Base-by-base conservation (phyloP, 495 filamentous ascomycete genomes). In the Podospora tetraspora region DNA sequence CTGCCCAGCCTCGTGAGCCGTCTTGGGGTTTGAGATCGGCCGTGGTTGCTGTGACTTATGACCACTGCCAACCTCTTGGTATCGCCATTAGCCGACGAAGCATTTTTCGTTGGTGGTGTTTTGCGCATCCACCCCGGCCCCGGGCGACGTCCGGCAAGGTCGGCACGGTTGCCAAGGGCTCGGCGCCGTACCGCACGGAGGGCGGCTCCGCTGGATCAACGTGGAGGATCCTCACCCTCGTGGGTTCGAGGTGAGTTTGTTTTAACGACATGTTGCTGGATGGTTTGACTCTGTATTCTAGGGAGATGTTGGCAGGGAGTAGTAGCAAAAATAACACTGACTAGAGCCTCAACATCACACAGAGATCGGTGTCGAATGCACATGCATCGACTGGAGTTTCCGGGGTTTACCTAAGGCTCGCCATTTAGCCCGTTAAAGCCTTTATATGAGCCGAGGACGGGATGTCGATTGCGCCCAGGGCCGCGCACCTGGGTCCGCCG, bases 11-110 rank as follows among this genome's bases (percentile, higher is more conserved):
- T 52, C 43, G 43, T 52, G 6, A 52, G 43, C 43, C 57, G 65
- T 61, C 65, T 66, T 66, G 65, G 32, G 27, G 65, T 66, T 66
- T 66, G 65, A 66, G 22, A 29, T 66, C 59, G 64, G 60, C 64
- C 23, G 57, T 61, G 57, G 21, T 23, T 61, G 11, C 19, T 27
- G 64, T 37, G 37, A 19, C 21, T 32, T 32, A 61, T 66, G 57
- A 61, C 29, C 57, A 25, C 5, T 11, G 10, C 21, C 57, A 32
- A 43, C 43, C 30, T 22, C 65, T 66, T 66, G 65, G 65, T 66
- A 66, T 43, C 30, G 27, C 30, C 19, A 66, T 66, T 66, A 66
- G 29, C 65, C 65, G 65, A 43, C 57, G 58, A 19, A 61, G 22
- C 29, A n/a, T 43, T 60, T 23, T 7, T 43, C 65, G 30, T 52